These are phyloP conservation scores for Tricholoma terreum DNA, from an alignment of 768 basidiomycete genomes.

Conservation along the genomic window DNA sequence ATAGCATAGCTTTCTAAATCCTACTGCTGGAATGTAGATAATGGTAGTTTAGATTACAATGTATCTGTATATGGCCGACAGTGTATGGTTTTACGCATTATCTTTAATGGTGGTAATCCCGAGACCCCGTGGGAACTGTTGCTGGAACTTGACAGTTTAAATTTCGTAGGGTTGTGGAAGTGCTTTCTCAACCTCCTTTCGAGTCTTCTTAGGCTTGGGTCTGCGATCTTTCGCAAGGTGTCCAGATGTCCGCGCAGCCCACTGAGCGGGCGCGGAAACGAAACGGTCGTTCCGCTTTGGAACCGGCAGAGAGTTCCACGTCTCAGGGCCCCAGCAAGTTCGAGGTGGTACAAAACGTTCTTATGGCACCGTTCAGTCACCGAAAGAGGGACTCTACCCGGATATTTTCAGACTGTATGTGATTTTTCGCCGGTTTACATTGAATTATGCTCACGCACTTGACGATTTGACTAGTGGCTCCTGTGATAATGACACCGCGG, in stretches of 20 bases:
- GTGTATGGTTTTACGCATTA: neutral
- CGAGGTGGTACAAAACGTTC: conserved; percentile 63
- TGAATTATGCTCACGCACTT: neutral
- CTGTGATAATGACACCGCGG: conserved; percentile 85
- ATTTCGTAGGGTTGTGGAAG: conserved; percentile 5
- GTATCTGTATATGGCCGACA: neutral
- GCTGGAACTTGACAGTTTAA: conserved; percentile 10
- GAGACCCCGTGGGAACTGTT: conserved; percentile 17
- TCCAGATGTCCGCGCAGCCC: conserved; percentile 37
- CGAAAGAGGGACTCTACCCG: conserved; percentile 67
- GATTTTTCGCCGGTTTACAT: conserved; percentile 3
- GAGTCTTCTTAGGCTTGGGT: conserved; percentile 3
- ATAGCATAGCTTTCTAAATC: too few relatives aligned
- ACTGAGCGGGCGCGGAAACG: conserved; percentile 34
- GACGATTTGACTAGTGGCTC: conserved; percentile 56
- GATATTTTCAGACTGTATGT: conserved; percentile 74
- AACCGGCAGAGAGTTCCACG: conserved; percentile 33
- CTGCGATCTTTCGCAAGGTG: conserved; percentile 3
- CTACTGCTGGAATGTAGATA: neutral
- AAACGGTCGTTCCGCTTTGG: conserved; percentile 36
- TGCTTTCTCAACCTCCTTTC: neutral
- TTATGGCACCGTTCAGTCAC: conserved; percentile 69
- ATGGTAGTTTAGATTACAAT: neutral
- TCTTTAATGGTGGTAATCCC: neutral
- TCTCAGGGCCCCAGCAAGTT: conserved; percentile 46